These are phyloP conservation scores for Nothophytophthora sp. DNA, from an alignment of 352 stramenopile genomes.

Conservation along the genomic window DNA sequence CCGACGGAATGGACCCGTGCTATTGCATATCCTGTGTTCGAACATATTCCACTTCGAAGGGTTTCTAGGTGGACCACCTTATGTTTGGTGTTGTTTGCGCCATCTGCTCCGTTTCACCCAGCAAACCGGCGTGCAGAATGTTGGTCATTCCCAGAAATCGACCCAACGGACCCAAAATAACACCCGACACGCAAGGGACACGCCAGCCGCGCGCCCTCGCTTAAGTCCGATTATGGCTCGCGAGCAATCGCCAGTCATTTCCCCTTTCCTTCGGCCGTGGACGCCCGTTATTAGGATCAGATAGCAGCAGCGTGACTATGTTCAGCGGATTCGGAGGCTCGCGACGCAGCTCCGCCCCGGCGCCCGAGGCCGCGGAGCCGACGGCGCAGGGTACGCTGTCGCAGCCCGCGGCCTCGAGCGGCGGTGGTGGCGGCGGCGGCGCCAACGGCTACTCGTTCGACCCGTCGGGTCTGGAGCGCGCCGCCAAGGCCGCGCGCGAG, in stretches of 20 bases:
- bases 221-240: too few relatives aligned
- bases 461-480: slow-evolving; percentile 95
- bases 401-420: slow-evolving; percentile 30
- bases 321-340: slow-evolving; percentile 65
- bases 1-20: not conserved
- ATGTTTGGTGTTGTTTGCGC: slow-evolving; percentile 15
- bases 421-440: slow-evolving; percentile 12
- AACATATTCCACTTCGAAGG: not conserved
- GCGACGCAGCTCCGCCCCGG: slow-evolving; percentile 31
- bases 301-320: slow-evolving; percentile 30
- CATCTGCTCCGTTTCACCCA: slow-evolving; percentile 26
- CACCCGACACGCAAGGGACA: too few relatives aligned
- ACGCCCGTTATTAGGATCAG: slow-evolving; percentile 10
- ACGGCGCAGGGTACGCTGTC: slow-evolving; percentile 34
- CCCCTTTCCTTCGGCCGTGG: slow-evolving; percentile 11
- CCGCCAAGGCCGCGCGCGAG: slow-evolving; percentile 97
- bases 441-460: slow-evolving; percentile 91
- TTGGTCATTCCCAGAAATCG: too few relatives aligned
- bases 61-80: slow-evolving; percentile 2
- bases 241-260: slow-evolving; percentile 6
- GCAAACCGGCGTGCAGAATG: too few relatives aligned
- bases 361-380: slow-evolving; percentile 22
- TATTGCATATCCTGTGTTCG: slow-evolving; percentile 13
- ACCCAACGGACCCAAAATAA: too few relatives aligned
- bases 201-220: too few relatives aligned